Percentiles rank a stretch among this genome's conserved stretches.
Conservation (phyloP, 1,284 basidiomycete species). For the Ganoderma sp. region DNA sequence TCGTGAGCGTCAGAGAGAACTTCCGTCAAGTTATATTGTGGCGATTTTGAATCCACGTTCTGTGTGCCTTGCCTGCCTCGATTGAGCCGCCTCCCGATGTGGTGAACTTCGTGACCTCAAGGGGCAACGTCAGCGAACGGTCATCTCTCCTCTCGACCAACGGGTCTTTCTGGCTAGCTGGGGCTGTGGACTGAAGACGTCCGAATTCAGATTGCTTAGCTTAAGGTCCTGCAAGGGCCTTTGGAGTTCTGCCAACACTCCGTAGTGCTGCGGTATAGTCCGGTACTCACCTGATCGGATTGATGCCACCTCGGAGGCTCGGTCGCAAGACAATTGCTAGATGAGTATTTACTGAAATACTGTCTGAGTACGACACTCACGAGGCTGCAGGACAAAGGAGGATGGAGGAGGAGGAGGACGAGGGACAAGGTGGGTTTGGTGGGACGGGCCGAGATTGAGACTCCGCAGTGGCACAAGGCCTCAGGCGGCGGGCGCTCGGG, state of each 20-base stretch:
- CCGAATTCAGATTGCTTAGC: not conserved
- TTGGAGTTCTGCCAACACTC: not conserved
- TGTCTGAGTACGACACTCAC: not conserved
- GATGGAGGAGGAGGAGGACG: not conserved
- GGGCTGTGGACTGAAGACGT: not conserved
- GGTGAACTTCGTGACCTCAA: not conserved
- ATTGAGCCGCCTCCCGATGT: not conserved
- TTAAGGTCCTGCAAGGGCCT: not conserved
- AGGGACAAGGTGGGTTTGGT: conserved; percentile 5
- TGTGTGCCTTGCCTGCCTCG: not conserved
- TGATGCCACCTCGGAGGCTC: not conserved
- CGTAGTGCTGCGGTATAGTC: not conserved
- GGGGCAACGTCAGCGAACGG: not conserved
- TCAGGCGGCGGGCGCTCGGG: conserved; percentile 23
- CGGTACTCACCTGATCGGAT: not conserved
- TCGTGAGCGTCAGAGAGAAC: not conserved
- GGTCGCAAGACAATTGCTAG: not conserved
- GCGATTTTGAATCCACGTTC: not conserved
- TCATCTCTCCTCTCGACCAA: not conserved
- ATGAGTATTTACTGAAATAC: not conserved
- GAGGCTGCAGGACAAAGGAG: conserved; percentile 1
- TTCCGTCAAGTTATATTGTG: not conserved
- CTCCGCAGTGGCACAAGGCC: conserved; percentile 32
- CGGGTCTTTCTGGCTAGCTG: not conserved
- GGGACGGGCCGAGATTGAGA: conserved; percentile 22